These are phyloP conservation scores for Silene noctiflora DNA, from an alignment of 179 eudicot genomes.

Conservation along the genomic window DNA sequence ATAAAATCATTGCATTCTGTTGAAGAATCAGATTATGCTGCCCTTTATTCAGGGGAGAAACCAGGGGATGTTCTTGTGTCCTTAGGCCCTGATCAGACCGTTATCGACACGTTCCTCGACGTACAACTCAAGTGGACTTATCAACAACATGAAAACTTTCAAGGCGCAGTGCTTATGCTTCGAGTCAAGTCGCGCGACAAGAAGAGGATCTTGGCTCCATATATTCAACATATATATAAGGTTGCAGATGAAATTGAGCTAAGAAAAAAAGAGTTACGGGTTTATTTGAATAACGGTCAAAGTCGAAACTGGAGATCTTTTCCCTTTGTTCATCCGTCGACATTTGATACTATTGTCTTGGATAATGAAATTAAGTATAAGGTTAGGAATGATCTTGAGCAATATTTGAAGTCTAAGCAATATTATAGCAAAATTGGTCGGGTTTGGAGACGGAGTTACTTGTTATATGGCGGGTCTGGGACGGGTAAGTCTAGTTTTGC, in stretches of 20 bases:
- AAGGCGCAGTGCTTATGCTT: conserved; percentile 36
- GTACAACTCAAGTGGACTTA: conserved; percentile 50
- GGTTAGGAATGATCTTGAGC: conserved; percentile 62
- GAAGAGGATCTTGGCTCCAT: conserved; percentile 47
- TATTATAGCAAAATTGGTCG: conserved; percentile 67
- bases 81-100: conserved; percentile 38
- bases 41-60: conserved; percentile 50
- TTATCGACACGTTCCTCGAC: conserved; percentile 44
- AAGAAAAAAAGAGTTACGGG: conserved; percentile 42
- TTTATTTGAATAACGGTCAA: conserved; percentile 27
- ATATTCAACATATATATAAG: conserved; percentile 56
- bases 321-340: conserved; percentile 63
- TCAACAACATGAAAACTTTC: conserved; percentile 15
- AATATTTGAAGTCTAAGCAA: conserved; percentile 55
- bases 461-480: conserved; percentile 65
- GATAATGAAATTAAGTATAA: conserved; percentile 54
- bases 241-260: conserved; percentile 52
- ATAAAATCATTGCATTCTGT: conserved; percentile 48
- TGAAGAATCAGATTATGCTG: conserved; percentile 50
- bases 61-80: conserved; percentile 45
- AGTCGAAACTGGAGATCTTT: conserved; percentile 57
- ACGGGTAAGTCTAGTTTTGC: conserved; percentile 83
- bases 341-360: conserved; percentile 57
- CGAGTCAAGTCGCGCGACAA: conserved; percentile 51
- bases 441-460: conserved; percentile 70